Conservation (phyloP, 2,329 filamentous ascomycete genomes). For the Fusarium scirpi region DNA sequence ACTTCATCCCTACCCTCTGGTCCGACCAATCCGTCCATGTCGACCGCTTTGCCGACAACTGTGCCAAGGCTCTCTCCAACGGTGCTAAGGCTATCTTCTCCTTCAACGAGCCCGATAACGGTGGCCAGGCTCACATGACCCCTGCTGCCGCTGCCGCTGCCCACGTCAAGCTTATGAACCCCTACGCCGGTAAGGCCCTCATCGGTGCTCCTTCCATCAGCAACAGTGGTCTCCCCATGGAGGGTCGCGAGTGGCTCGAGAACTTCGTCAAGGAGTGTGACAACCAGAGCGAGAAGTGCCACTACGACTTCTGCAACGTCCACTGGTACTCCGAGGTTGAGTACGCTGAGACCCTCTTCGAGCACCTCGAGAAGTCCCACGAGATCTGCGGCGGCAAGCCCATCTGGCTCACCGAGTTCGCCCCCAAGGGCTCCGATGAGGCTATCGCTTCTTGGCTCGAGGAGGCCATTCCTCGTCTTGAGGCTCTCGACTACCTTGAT, state of each 20-base stretch:
- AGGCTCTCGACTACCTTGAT: slow-evolving; percentile 63
- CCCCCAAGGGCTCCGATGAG: slow-evolving; percentile 58
- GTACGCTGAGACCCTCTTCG: slow-evolving; percentile 64
- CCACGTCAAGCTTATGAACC: slow-evolving; percentile 68
- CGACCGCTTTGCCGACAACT: slow-evolving; percentile 63
- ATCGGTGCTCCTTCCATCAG: slow-evolving; percentile 72
- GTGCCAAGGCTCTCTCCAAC: slow-evolving; percentile 61
- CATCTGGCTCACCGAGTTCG: slow-evolving; percentile 76
- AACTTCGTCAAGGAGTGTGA: slow-evolving; percentile 65
- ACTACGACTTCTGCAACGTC: slow-evolving; percentile 69
- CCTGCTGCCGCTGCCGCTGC: slow-evolving; percentile 63
- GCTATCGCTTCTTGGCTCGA: slow-evolving; percentile 62
- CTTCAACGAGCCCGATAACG: slow-evolving; percentile 79
- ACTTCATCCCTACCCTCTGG: slow-evolving; percentile 78
- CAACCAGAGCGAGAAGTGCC: slow-evolving; percentile 56
- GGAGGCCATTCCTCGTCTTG: slow-evolving; percentile 61
- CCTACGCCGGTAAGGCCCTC: slow-evolving; percentile 63
- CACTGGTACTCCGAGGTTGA: slow-evolving; percentile 72
- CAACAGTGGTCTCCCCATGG: slow-evolving; percentile 63
- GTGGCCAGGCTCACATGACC: slow-evolving; percentile 68
- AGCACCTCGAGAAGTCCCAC: slow-evolving; percentile 63
- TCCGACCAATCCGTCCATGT: slow-evolving; percentile 58
- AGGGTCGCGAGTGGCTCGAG: slow-evolving; percentile 69
- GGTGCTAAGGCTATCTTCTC: slow-evolving; percentile 70
- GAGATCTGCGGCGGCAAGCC: slow-evolving; percentile 58